Conservation (phyloP, 768 basidiomycete genomes). For the Bullera alba region DNA sequence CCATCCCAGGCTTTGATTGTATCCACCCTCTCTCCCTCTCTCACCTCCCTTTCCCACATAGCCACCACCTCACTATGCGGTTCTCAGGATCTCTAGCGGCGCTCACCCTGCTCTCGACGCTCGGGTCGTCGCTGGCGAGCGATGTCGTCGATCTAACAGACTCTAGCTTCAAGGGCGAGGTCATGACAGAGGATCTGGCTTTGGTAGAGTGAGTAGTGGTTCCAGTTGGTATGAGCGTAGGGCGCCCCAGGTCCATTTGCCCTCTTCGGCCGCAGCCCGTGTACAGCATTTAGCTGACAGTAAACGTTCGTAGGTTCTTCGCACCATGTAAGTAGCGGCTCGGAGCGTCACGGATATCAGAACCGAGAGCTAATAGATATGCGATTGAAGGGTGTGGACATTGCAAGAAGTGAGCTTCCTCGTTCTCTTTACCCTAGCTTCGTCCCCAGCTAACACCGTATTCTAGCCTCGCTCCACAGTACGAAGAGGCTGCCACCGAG, state of each 20-base stretch:
- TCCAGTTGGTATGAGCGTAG: not conserved
- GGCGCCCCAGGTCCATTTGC: no score
- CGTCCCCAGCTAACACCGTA: constrained; percentile 1
- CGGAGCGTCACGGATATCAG: not conserved
- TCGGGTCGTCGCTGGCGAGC: constrained; percentile 51
- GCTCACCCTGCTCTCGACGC: constrained; percentile 51
- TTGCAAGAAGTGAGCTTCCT: constrained; percentile 60
- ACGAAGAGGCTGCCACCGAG: constrained; percentile 79
- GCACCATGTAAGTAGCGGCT: constrained; percentile 30
- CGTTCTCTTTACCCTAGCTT: not conserved
- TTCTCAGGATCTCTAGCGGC: constrained; percentile 49
- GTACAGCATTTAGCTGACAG: not conserved
- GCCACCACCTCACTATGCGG: not conserved
- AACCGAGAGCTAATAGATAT: not conserved
- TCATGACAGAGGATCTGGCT: constrained; percentile 63
- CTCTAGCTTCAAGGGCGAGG: constrained; percentile 60
- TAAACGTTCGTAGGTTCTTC: constrained; percentile 25
- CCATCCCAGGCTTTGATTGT: not conserved
- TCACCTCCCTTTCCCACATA: not conserved
- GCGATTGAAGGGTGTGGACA: constrained; percentile 69
- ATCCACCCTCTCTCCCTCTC: not conserved
- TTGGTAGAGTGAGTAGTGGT: constrained; percentile 91
- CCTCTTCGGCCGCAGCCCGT: no score
- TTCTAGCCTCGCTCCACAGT: constrained; percentile 74
- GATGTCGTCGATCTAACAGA: constrained; percentile 77